Base-by-base conservation (phyloP, 257 asterid genomes). In the Nicotiana undulata region DNA sequence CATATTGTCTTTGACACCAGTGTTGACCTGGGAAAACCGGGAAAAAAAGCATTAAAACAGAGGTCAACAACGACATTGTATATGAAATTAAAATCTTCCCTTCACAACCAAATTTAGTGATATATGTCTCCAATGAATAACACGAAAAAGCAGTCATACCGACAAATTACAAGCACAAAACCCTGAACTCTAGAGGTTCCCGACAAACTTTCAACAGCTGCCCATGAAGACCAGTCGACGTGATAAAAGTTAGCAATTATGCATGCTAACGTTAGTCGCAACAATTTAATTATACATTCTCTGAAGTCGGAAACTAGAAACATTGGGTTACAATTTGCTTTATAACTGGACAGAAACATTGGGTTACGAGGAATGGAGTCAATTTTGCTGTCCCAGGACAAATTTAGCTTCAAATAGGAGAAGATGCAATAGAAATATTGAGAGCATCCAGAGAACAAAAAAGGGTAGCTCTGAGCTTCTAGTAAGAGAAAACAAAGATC, bases 1-100 rank as follows among this genome's bases (percentile, higher is more conserved):
- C 99, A 93, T 91, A 90, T 96, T 91, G 92, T 96, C 99, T 85
- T 94, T 94, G 31, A 91, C 94, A 4, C 99, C 99, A 1, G 98
- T 93, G 75, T 88, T 94, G 37, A 96, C 99, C 99, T 96, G 94
- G 83, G 63, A 78, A 61, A 28, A 85, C 49, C 81, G 3, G 37
- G 44, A 82, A 75, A 82, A 75, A 72, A n/a, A 61, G 32, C 8
- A 31, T 63, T 83, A 34, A 79, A 44, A 75, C 44, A 67, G 81
- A 44, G 12, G 63, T 6, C 22, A 15, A 49, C 64, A 51, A n/a
- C 24, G 28, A 79, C 22, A 40, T 3, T 8, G 46, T 2, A 44
- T 40, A 37, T 46, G 78, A 72, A 72, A 64, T 64, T 15, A 64
- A 64, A 29, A 1, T n/a, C 44, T 6, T 6, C 9, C 29, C 74